Evolutionary conservation across 306 rosid genomes (phyloP).

Genomic region (Ziziphus jujuba): DNA sequence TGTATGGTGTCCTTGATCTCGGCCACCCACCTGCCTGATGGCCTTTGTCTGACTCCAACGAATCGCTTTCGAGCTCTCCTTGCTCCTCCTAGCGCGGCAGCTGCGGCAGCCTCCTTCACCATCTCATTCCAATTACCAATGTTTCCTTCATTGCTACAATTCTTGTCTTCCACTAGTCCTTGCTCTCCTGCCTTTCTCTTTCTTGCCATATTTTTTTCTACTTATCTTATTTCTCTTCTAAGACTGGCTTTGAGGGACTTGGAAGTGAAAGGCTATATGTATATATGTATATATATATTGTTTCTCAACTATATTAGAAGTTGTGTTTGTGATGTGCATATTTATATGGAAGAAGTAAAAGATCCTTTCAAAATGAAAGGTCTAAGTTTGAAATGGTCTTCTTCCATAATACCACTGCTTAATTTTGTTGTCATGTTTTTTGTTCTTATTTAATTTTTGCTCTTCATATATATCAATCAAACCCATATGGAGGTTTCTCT

Average conservation of each 20-base stretch:
- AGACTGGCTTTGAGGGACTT: background rate
- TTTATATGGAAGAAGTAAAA: constrained; percentile 27
- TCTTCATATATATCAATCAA: constrained; percentile 25
- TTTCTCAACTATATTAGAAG: background rate
- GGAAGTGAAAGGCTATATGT: too few relatives aligned
- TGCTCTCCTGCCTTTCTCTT: constrained; percentile 58
- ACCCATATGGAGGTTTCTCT: constrained; percentile 43
- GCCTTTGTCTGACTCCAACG: constrained; percentile 91
- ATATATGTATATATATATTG: background rate
- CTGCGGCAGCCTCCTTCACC: constrained; percentile 68
- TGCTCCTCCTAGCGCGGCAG: constrained; percentile 53
- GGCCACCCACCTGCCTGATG: constrained; percentile 96
- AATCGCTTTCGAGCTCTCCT: constrained; percentile 65
- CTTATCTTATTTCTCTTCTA: background rate
- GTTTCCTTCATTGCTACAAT: constrained; percentile 39
- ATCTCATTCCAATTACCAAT: constrained; percentile 80
- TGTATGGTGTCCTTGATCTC: constrained; percentile 94
- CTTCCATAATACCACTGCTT: too few relatives aligned
- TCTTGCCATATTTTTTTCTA: constrained; percentile 59
- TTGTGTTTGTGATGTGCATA: constrained; percentile 29
- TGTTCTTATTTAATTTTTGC: constrained; percentile 36
- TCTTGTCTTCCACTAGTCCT: constrained; percentile 32
- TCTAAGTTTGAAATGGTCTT: constrained; percentile 46
- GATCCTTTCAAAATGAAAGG: constrained; percentile 30
- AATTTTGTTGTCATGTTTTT: constrained; percentile 22